These are phyloP conservation scores for Silene conica DNA, from an alignment of 148 eudicot genomes.

Conservation along the genomic window DNA sequence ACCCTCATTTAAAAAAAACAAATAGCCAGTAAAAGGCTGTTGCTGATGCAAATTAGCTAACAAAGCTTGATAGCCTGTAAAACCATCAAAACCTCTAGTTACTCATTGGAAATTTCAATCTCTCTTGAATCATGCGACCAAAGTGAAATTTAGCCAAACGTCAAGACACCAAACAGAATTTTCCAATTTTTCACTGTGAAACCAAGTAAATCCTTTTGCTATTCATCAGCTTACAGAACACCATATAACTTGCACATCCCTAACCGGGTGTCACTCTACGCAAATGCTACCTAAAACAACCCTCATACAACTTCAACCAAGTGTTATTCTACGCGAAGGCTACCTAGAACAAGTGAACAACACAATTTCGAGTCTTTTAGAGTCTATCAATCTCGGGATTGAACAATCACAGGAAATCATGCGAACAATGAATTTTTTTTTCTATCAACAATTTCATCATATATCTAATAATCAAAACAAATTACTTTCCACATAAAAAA, in stretches of 20 bases:
- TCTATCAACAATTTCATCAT: not conserved
- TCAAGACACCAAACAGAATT: not conserved
- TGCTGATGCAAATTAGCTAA: not conserved
- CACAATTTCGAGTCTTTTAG: too few species aligned
- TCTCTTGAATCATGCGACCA: not conserved
- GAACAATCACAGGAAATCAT: not conserved
- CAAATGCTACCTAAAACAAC: not conserved
- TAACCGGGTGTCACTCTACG: too few species aligned
- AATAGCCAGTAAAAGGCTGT: too few species aligned
- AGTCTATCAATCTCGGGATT: too few species aligned
- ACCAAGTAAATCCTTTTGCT: not conserved
- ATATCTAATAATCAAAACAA: not conserved
- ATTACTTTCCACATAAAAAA: not conserved
- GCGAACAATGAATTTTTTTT: not conserved
- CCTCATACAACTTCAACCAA: too few species aligned
- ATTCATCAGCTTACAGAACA: not conserved
- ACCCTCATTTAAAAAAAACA: not conserved
- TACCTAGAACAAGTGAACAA: not conserved
- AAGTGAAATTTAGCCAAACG: not conserved
- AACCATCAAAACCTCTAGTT: not conserved
- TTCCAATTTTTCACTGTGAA: not conserved
- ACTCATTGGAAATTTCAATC: not conserved
- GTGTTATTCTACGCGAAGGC: too few species aligned
- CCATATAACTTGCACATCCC: too few species aligned
- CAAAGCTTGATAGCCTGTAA: constrained; percentile 2